Conservation (phyloP, 202 grass and related monocot genomes). For the Schoenoplectus tabernaemontani region DNA sequence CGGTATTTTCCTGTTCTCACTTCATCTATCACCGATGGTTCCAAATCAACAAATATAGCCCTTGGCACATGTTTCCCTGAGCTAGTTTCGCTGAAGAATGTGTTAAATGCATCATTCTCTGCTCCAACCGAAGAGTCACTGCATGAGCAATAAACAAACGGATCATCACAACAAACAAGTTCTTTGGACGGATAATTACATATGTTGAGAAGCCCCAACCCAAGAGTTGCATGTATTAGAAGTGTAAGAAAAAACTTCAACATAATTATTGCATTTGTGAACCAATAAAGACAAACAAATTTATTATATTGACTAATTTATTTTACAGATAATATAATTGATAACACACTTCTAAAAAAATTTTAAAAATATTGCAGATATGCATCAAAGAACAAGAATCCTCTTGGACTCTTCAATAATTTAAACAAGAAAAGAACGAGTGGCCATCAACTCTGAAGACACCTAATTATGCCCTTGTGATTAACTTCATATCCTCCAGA, state of each 20-base stretch:
- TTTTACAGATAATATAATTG: not conserved
- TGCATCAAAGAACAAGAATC: not conserved
- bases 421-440: not conserved
- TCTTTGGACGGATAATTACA: not conserved
- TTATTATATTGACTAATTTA: not conserved
- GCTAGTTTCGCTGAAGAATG: slow-evolving; percentile 74
- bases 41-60: slow-evolving; percentile 66
- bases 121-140: slow-evolving; percentile 54
- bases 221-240: not conserved
- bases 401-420: not conserved
- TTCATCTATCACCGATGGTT: slow-evolving; percentile 68
- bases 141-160: slow-evolving; percentile 21
- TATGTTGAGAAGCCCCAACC: not conserved
- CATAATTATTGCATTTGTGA: not conserved
- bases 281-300: not conserved
- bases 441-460: not conserved
- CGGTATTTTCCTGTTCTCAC: slow-evolving; percentile 58
- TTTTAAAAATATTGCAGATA: not conserved
- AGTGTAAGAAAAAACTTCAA: not conserved
- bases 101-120: slow-evolving; percentile 75
- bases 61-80: slow-evolving; percentile 71
- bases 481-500: not conserved
- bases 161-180: not conserved
- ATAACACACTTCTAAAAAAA: not conserved
- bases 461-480: not conserved